phyloP scores from a whole-genome alignment of 306 rosid species.

The Spatholobus suberectus region DNA sequence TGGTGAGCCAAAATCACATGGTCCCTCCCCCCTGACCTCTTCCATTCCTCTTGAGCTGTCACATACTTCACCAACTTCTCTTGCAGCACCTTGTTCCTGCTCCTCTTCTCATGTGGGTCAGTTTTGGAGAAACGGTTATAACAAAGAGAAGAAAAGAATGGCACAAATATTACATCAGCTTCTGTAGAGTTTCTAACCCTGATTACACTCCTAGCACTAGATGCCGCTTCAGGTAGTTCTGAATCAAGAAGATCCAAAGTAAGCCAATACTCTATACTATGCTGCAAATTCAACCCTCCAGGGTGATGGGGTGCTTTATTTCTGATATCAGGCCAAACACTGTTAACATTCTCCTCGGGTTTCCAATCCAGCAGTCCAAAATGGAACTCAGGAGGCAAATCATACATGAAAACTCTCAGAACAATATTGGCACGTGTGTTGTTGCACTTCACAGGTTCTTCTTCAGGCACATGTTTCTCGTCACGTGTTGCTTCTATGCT shows the following conservation, averaged over 20 bases:
- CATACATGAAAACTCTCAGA: slow-evolving; percentile 78
- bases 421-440: background rate
- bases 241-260: slow-evolving; percentile 81
- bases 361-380: slow-evolving; percentile 77
- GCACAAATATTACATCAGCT: slow-evolving; percentile 76
- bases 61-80: slow-evolving; percentile 63
- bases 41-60: slow-evolving; percentile 72
- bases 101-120: slow-evolving; percentile 49
- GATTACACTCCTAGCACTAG: slow-evolving; percentile 44
- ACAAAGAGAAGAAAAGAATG: slow-evolving; percentile 80
- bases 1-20: slow-evolving; percentile 87
- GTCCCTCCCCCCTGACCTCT: slow-evolving; percentile 72
- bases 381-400: slow-evolving; percentile 71
- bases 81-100: slow-evolving; percentile 62
- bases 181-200: slow-evolving; percentile 74
- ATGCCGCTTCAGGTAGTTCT: slow-evolving; percentile 46
- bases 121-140: slow-evolving; percentile 62
- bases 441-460: slow-evolving; percentile 32
- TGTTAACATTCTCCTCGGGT: slow-evolving; percentile 34
- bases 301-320: slow-evolving; percentile 61
- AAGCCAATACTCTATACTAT: slow-evolving; percentile 89
- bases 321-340: slow-evolving; percentile 75
- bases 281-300: slow-evolving; percentile 80
- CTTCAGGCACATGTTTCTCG: background rate
- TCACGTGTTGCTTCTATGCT: background rate